Evolutionary conservation across 805 yeast species (phyloP).

Genomic region (Barnettozyma salicaria): DNA sequence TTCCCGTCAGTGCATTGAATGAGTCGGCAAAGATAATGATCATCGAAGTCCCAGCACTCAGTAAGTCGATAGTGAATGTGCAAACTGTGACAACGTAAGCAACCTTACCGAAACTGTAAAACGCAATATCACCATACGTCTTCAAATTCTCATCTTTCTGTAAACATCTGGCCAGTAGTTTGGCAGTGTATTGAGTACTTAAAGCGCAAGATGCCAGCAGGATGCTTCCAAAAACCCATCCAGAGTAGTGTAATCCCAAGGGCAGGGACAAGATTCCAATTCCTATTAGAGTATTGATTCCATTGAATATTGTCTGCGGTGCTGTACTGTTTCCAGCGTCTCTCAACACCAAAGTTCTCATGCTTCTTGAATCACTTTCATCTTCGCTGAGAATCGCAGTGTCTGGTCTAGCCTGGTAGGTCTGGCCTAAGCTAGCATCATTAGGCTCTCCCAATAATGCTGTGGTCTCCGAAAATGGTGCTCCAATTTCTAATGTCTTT

Average conservation of each 20-base stretch:
- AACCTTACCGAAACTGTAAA: constrained; percentile 39
- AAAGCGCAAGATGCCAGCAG: constrained; percentile 40
- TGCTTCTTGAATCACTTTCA: constrained; percentile 13
- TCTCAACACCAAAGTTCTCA: constrained; percentile 13
- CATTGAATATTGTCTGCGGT: constrained; percentile 71
- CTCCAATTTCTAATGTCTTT: constrained; percentile 14
- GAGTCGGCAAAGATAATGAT: constrained; percentile 57
- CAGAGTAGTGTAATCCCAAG: constrained; percentile 59
- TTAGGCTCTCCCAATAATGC: constrained; percentile 12
- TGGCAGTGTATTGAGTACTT: constrained; percentile 49
- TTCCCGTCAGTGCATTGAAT: constrained; percentile 42
- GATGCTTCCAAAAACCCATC: constrained; percentile 51
- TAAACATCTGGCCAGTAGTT: constrained; percentile 45
- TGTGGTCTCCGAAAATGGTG: constrained; percentile 12
- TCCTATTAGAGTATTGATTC: constrained; percentile 72
- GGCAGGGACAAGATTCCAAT: constrained; percentile 73
- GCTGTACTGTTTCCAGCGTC: constrained; percentile 47
- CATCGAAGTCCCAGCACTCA: constrained; percentile 57
- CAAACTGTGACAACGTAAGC: constrained; percentile 40
- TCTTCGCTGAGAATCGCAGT: constrained; percentile 4
- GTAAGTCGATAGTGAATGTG: constrained; percentile 49
- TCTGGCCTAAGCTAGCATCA: not conserved
- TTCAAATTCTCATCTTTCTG: constrained; percentile 32
- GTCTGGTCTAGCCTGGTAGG: not conserved
- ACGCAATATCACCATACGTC: constrained; percentile 58